Percentiles rank a stretch among this genome's conserved stretches.
Conservation (phyloP, 768 basidiomycete species). For the Mycena kentingensis region DNA sequence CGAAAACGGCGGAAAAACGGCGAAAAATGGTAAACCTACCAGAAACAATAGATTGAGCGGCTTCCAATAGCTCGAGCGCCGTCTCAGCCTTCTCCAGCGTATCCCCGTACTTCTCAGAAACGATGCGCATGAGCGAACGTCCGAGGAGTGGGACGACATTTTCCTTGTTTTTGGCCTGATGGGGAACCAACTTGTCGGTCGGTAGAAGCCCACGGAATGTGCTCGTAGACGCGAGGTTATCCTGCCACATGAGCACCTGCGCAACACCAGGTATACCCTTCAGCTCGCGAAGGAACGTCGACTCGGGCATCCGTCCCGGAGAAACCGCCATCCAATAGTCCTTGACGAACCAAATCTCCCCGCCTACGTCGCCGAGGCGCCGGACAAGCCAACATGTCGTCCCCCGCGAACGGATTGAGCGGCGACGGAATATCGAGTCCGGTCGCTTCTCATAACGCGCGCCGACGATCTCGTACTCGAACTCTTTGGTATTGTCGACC, state of each 20-base stretch:
- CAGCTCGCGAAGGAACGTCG: conserved; percentile 12
- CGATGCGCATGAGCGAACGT: conserved; percentile 16
- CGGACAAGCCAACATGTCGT: conserved; percentile 26
- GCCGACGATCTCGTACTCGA: neutral
- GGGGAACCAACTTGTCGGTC: neutral
- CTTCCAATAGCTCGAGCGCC: conserved; percentile 16
- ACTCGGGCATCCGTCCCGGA: conserved; percentile 11
- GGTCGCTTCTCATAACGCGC: neutral
- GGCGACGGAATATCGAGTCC: conserved; percentile 15
- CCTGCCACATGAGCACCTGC: conserved; percentile 15
- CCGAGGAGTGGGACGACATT: neutral
- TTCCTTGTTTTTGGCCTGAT: neutral
- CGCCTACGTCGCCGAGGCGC: neutral
- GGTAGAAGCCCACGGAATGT: conserved; percentile 2
- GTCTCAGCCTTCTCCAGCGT: conserved; percentile 16
- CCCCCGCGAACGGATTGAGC: conserved; percentile 24
- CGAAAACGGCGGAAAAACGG: neutral
- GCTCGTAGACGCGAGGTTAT: conserved; percentile 6
- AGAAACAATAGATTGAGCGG: conserved; percentile 19
- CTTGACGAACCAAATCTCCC: conserved; percentile 22
- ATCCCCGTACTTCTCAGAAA: conserved; percentile 16
- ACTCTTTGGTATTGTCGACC: neutral
- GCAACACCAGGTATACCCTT: conserved; percentile 21
- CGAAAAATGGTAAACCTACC: conserved; percentile 12
- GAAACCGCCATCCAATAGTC: conserved; percentile 27